phyloP scores from a whole-genome alignment of 257 asterid genomes.

The Phtheirospermum japonicum region DNA sequence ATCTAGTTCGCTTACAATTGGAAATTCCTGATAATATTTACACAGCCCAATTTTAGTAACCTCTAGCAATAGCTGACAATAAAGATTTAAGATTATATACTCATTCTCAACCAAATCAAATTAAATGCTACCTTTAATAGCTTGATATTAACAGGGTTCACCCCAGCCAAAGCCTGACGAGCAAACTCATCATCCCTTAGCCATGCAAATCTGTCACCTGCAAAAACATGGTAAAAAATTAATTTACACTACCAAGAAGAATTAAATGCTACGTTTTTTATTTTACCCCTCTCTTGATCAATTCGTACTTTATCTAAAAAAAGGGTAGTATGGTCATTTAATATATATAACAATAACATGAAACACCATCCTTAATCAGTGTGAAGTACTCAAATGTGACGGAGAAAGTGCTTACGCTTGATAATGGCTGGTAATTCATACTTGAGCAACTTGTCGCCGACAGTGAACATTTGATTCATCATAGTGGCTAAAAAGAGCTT shows the following conservation, averaged over 20 bases:
- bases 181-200: conserved; percentile 83
- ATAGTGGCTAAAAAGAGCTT: conserved; percentile 32
- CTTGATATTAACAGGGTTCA: conserved; percentile 77
- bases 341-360: not conserved
- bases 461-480: conserved; percentile 44
- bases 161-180: conserved; percentile 82
- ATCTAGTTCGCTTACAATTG: conserved; percentile 75
- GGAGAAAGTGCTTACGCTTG: conserved; percentile 41
- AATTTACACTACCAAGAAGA: too few species aligned
- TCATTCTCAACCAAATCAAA: conserved; percentile 1
- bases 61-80: conserved; percentile 10
- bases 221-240: conserved; percentile 8
- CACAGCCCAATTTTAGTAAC: conserved; percentile 4
- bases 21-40: conserved; percentile 62
- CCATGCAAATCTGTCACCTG: conserved; percentile 92
- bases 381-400: too few species aligned
- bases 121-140: conserved; percentile 54
- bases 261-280: too few species aligned
- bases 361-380: too few species aligned
- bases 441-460: conserved; percentile 69
- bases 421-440: conserved; percentile 79
- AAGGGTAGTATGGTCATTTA: too few species aligned
- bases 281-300: too few species aligned
- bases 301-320: too few species aligned
- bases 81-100: not conserved